These are phyloP conservation scores for Sambucus nigra DNA, from an alignment of 129 eudicot species.

Conservation along the genomic window DNA sequence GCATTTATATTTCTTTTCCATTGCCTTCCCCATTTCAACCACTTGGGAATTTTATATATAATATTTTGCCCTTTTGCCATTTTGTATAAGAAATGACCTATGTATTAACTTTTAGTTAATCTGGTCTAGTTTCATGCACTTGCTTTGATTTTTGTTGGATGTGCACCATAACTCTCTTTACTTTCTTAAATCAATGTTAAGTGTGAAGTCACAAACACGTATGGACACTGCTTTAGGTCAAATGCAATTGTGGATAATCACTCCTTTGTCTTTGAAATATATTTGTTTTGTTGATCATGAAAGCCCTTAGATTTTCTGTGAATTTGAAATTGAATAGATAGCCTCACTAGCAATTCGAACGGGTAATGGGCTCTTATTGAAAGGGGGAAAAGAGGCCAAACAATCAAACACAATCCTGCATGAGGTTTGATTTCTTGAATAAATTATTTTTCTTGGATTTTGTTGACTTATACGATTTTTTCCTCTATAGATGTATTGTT, in stretches of 20 bases:
- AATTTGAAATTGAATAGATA: constrained; percentile 37
- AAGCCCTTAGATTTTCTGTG: constrained; percentile 1
- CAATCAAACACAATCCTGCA: constrained; percentile 82
- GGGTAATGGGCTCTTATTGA: constrained; percentile 89
- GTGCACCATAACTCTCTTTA: too few relatives aligned
- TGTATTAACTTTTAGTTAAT: too few relatives aligned
- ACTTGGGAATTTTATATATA: too few relatives aligned
- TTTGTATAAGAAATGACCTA: too few relatives aligned
- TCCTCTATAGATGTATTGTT: background rate
- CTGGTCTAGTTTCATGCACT: too few relatives aligned
- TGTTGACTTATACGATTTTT: background rate
- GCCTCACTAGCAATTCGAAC: constrained; percentile 90
- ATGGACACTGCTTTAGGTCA: background rate
- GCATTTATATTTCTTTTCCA: too few relatives aligned
- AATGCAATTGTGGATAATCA: background rate
- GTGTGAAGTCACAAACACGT: too few relatives aligned
- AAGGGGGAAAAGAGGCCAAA: constrained; percentile 97
- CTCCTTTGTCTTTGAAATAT: constrained; percentile 6
- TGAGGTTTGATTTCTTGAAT: constrained; percentile 42
- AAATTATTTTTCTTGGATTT: background rate
- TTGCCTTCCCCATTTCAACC: too few relatives aligned
- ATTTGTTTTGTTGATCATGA: background rate
- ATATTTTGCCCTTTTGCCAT: background rate
- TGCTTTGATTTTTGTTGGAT: too few relatives aligned
- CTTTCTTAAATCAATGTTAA: too few relatives aligned